Conservation (phyloP, 345 rosid species). For the Nasturtium officinale region DNA sequence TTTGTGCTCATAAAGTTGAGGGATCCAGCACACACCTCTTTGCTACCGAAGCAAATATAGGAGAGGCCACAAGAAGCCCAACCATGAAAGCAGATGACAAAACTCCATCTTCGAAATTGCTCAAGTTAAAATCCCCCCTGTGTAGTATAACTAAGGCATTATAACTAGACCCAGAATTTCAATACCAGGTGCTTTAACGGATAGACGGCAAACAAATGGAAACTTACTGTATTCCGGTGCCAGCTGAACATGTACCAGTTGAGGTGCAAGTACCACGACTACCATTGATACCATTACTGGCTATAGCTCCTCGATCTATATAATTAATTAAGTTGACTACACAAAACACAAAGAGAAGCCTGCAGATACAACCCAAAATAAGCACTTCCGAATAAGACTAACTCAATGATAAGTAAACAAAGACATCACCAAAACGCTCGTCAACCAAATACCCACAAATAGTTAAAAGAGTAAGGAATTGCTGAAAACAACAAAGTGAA, state of each 20-base stretch:
- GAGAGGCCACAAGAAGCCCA: conserved; percentile 91
- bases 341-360: conserved; percentile 83
- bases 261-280: conserved; percentile 63
- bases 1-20: not conserved
- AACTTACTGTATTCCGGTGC: conserved; percentile 94
- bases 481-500: not conserved
- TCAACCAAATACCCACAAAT: conserved; percentile 1
- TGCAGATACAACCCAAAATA: conserved; percentile 43
- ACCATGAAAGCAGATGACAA: conserved; percentile 98
- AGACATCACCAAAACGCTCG: not conserved
- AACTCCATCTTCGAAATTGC: conserved; percentile 87
- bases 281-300: conserved; percentile 97
- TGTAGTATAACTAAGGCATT: conserved; percentile 9
- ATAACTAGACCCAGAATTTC: not conserved
- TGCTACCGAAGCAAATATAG: conserved; percentile 85
- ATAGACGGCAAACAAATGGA: not conserved
- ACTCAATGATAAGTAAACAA: not conserved
- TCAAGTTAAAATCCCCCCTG: conserved; percentile 84
- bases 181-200: not conserved
- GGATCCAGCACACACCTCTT: conserved; percentile 58
- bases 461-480: conserved; percentile 2
- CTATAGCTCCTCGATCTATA: conserved; percentile 91
- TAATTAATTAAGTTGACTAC: conserved; percentile 80
- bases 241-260: conserved; percentile 72
- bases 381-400: conserved; percentile 8